These are phyloP conservation scores for Podaxis mareebaensis DNA, from an alignment of 768 basidiomycete species.

Conservation along the genomic window DNA sequence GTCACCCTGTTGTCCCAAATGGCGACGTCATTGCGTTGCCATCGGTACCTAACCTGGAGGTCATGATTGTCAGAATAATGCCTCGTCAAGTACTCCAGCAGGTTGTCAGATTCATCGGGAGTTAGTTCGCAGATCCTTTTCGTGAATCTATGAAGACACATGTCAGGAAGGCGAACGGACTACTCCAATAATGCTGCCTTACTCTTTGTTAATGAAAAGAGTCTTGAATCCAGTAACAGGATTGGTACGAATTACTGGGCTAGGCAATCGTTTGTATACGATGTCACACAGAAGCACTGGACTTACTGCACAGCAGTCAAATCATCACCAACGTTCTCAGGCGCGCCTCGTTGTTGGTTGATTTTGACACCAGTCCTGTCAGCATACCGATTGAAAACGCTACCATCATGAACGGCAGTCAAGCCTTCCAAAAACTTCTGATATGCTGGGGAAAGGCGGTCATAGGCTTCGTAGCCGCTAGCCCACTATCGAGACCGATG, in stretches of 20 bases:
- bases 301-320: conserved; percentile 53
- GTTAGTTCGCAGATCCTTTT: conserved; percentile 53
- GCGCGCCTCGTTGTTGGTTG: conserved; percentile 42
- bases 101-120: conserved; percentile 51
- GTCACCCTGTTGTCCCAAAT: conserved; percentile 64
- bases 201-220: conserved; percentile 55
- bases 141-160: conserved; percentile 43
- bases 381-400: neutral
- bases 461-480: conserved; percentile 64
- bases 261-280: conserved; percentile 14
- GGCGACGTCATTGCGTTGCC: conserved; percentile 52
- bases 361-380: conserved; percentile 23
- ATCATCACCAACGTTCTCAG: conserved; percentile 48
- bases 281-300: neutral
- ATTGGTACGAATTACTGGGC: conserved; percentile 55
- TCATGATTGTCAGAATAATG: conserved; percentile 62
- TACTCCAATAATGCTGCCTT: conserved; percentile 5
- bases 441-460: conserved; percentile 56
- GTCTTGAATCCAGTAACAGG: conserved; percentile 62
- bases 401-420: conserved; percentile 51
- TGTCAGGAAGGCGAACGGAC: neutral
- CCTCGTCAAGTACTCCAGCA: conserved; percentile 48
- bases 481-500: neutral
- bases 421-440: conserved; percentile 57
- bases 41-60: conserved; percentile 53